phyloP scores from a whole-genome alignment of 129 eudicot genomes.

The Flaveria ramosissima region DNA sequence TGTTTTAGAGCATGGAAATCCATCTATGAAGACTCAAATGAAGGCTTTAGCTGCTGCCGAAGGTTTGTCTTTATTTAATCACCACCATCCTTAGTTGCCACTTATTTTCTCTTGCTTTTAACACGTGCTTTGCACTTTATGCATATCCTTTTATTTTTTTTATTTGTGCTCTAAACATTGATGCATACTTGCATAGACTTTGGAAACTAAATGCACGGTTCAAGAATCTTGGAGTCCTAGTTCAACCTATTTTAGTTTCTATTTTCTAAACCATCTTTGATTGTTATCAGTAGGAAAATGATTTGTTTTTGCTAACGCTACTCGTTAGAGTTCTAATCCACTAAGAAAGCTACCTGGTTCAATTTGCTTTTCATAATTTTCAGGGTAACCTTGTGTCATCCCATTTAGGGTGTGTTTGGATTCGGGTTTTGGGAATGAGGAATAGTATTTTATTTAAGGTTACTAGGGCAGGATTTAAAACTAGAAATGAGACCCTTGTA shows the following conservation, averaged over 20 bases:
- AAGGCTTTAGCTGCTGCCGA: conserved; percentile 90
- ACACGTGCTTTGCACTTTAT: conserved; percentile 14
- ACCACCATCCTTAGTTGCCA: conserved; percentile 17
- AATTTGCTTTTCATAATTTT: conserved; percentile 8
- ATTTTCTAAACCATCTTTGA: background rate
- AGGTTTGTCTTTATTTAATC: conserved; percentile 45
- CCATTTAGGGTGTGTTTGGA: conserved; percentile 1
- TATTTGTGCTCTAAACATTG: conserved; percentile 13
- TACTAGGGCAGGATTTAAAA: background rate
- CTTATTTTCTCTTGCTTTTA: conserved; percentile 5
- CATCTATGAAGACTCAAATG: conserved; percentile 76
- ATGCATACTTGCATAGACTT: conserved; percentile 9
- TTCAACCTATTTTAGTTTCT: background rate
- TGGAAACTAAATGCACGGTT: conserved; percentile 12
- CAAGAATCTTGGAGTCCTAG: conserved; percentile 17
- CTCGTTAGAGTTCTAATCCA: background rate
- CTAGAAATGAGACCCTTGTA: background rate
- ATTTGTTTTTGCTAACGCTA: background rate
- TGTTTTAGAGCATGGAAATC: conserved; percentile 74
- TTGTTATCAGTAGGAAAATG: background rate
- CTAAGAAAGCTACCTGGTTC: background rate
- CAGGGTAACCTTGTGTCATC: conserved; percentile 9
- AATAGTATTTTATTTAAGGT: background rate
- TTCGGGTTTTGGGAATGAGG: conserved; percentile 1
- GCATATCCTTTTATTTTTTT: background rate